Conservation (phyloP, 768 basidiomycete species). For the Hypsizygus marmoreus region DNA sequence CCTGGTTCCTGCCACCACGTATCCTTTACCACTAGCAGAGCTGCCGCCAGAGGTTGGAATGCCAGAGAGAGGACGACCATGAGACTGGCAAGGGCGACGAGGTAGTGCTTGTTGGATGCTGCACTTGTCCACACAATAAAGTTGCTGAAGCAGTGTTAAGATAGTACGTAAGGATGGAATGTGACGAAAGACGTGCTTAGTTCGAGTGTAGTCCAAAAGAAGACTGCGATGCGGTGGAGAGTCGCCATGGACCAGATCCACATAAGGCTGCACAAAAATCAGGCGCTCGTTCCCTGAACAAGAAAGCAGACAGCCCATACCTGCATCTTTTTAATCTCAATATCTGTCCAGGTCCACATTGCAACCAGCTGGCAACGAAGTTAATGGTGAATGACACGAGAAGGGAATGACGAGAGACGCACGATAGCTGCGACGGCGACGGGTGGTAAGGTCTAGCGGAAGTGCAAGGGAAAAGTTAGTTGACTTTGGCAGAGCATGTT, state of each 20-base stretch:
- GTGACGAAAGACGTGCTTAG: slow-evolving; percentile 36
- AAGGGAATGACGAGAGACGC: slow-evolving; percentile 15
- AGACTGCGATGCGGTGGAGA: slow-evolving; percentile 53
- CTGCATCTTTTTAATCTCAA: slow-evolving; percentile 60
- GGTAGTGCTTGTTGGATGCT: slow-evolving; percentile 47
- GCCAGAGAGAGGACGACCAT: slow-evolving; percentile 48
- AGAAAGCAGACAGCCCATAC: slow-evolving; percentile 23
- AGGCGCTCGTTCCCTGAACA: background rate
- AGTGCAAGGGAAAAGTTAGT: slow-evolving; percentile 5
- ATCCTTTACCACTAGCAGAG: slow-evolving; percentile 49
- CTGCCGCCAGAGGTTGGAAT: slow-evolving; percentile 56
- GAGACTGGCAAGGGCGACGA: slow-evolving; percentile 50
- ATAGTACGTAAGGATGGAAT: background rate
- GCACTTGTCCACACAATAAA: slow-evolving; percentile 50
- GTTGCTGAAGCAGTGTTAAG: slow-evolving; percentile 33
- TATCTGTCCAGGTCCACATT: slow-evolving; percentile 58
- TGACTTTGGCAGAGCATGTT: slow-evolving; percentile 4
- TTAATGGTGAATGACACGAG: background rate
- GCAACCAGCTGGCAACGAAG: slow-evolving; percentile 40
- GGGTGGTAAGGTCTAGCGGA: slow-evolving; percentile 50
- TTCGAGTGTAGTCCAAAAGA: slow-evolving; percentile 55
- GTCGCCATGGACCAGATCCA: slow-evolving; percentile 57
- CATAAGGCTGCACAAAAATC: slow-evolving; percentile 45
- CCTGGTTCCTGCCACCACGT: slow-evolving; percentile 46
- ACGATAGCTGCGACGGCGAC: slow-evolving; percentile 50